Evolutionary conservation across 768 basidiomycete genomes (phyloP).

Genomic region (Pholiota microspora): DNA sequence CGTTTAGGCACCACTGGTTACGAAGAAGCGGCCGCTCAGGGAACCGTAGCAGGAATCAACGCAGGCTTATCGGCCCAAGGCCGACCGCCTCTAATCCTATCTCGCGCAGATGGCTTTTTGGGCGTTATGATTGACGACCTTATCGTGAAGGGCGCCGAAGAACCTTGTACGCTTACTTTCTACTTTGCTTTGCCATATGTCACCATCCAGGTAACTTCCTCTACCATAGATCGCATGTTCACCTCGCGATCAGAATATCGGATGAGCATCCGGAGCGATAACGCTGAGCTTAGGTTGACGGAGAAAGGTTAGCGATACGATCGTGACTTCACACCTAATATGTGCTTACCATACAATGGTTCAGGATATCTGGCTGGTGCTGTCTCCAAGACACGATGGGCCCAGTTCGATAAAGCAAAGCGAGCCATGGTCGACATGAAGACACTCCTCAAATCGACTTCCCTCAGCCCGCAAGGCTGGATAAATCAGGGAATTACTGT

Average conservation of each 20-base stretch:
- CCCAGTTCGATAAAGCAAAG: slow-evolving; percentile 30
- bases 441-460: slow-evolving; percentile 30
- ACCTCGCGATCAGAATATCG: slow-evolving; percentile 90
- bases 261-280: slow-evolving; percentile 84
- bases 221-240: slow-evolving; percentile 80
- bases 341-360: background rate
- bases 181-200: background rate
- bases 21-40: slow-evolving; percentile 92
- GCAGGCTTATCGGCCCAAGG: slow-evolving; percentile 69
- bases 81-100: slow-evolving; percentile 58
- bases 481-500: slow-evolving; percentile 39
- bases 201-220: slow-evolving; percentile 4
- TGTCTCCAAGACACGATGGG: slow-evolving; percentile 47
- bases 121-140: slow-evolving; percentile 95
- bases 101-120: slow-evolving; percentile 82
- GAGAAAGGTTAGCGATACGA: slow-evolving; percentile 51
- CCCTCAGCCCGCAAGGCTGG: slow-evolving; percentile 47
- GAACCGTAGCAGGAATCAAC: slow-evolving; percentile 84
- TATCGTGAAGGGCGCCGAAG: slow-evolving; percentile 84
- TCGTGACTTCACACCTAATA: background rate
- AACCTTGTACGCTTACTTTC: slow-evolving; percentile 65
- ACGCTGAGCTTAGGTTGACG: slow-evolving; percentile 83
- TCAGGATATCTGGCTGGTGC: slow-evolving; percentile 42
- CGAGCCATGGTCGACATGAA: slow-evolving; percentile 33
- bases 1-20: slow-evolving; percentile 84